Percentiles rank a stretch among this genome's conserved stretches.
Evolutionary conservation across 2,329 filamentous ascomycete species (phyloP).

Genomic region (Diaporthe citri): DNA sequence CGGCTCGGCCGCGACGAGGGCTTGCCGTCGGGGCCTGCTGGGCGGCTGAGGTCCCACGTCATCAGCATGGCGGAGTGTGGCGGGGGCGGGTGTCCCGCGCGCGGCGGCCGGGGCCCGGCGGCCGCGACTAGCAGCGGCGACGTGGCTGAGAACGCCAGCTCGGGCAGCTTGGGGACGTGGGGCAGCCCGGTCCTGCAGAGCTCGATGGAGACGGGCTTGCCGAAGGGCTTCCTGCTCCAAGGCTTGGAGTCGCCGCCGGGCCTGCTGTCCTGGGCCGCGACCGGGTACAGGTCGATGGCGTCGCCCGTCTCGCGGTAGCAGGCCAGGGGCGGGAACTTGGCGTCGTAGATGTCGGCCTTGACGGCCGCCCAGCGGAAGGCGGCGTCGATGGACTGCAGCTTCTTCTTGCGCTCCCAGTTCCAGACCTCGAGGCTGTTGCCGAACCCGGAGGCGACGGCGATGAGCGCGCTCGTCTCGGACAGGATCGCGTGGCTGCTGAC

Average conservation of each 20-base stretch:
- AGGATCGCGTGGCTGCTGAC: constrained; percentile 58
- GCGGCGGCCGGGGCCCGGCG: constrained; percentile 54
- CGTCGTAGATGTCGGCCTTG: constrained; percentile 51
- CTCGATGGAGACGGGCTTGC: constrained; percentile 50
- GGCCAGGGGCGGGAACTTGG: constrained; percentile 50
- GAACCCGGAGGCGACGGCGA: constrained; percentile 54
- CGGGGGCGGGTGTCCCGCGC: constrained; percentile 53
- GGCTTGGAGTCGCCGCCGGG: background rate
- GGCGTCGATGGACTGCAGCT: constrained; percentile 53
- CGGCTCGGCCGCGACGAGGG: constrained; percentile 48
- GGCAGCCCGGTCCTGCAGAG: constrained; percentile 52
- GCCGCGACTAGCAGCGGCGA: constrained; percentile 54
- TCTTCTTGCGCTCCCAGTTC: constrained; percentile 55
- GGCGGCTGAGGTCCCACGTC: constrained; percentile 52
- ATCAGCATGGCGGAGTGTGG: constrained; percentile 54
- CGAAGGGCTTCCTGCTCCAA: constrained; percentile 50
- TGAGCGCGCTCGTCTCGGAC: constrained; percentile 52
- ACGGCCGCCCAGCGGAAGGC: constrained; percentile 55
- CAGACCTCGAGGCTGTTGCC: constrained; percentile 55
- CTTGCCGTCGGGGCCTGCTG: constrained; percentile 41
- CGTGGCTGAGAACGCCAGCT: constrained; percentile 55
- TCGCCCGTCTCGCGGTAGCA: constrained; percentile 50
- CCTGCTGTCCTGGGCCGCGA: constrained; percentile 42
- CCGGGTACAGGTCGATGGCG: constrained; percentile 50
- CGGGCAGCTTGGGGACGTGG: constrained; percentile 54